These are phyloP conservation scores for Talaromyces nanjingensis DNA, from an alignment of 495 filamentous ascomycete species.

Conservation along the genomic window DNA sequence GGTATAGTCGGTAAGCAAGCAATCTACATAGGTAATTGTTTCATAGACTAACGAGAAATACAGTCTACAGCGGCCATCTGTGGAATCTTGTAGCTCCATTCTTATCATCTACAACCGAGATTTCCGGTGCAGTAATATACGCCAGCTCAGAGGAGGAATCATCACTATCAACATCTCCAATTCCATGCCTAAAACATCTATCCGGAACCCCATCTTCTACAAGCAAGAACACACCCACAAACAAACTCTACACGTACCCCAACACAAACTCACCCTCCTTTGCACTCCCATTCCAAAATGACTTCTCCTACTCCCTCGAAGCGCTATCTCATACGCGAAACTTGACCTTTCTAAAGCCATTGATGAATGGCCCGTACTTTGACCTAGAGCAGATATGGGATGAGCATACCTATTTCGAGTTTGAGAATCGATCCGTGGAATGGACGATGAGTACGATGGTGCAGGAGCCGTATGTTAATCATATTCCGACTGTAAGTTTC, in stretches of 20 bases:
- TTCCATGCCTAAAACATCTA: slow-evolving; percentile 8
- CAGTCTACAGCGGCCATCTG: not conserved
- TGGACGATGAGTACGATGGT: slow-evolving; percentile 50
- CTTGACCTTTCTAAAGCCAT: slow-evolving; percentile 26
- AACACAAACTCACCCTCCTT: slow-evolving; percentile 19
- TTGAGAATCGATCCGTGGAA: slow-evolving; percentile 32
- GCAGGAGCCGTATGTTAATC: slow-evolving; percentile 53
- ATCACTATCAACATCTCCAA: not conserved
- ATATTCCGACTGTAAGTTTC: slow-evolving; percentile 46
- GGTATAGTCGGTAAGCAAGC: not conserved
- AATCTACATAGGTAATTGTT: not conserved
- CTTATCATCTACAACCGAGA: not conserved
- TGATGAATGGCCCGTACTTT: slow-evolving; percentile 36
- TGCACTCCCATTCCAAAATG: slow-evolving; percentile 24
- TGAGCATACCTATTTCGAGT: slow-evolving; percentile 40
- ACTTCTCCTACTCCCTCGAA: slow-evolving; percentile 24
- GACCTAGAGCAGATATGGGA: slow-evolving; percentile 58
- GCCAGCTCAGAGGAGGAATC: not conserved
- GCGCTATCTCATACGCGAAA: slow-evolving; percentile 29
- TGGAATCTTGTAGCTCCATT: not conserved
- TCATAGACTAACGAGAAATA: not conserved
- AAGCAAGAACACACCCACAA: not conserved
- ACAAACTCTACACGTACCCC: slow-evolving; percentile 17
- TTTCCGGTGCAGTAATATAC: not conserved
- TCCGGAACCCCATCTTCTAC: slow-evolving; percentile 9